Base-by-base conservation (phyloP, 257 asterid species). In the Ajuga chamaepitys region DNA sequence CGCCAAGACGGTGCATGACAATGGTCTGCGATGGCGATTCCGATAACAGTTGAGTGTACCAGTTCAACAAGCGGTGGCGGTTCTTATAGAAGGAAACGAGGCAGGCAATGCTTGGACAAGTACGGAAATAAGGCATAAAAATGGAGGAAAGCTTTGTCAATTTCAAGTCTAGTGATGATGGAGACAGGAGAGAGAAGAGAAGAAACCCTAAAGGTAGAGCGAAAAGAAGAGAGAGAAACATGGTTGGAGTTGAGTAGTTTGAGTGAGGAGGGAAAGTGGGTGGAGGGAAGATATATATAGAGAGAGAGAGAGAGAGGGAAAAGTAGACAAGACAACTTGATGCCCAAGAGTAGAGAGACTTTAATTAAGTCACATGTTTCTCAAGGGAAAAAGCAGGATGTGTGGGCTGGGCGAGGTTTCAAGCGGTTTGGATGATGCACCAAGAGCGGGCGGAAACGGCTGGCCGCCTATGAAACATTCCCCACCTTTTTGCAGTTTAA, bases 1-100 rank as follows among this genome's bases (percentile, higher is more conserved):
- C 84, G 4, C 91, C 86, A 9, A 83, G 70, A 51, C 86, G 83
- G 79, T 77, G 83, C 50, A 86, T 66, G 10, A 78, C 75, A 50
- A 82, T 82, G 16, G 95, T 84, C 70, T 77, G 85, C 2, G 81
- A 63, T 1, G 25, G 38, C 0, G 95, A 87, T 0, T 38, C 14
- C 4, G 84, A 57, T 8, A 89, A 17, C 10, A 89, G 82, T 2
- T 83, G 70, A 0, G 91, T 87, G 77, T 89, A 88, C 95, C 97
- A 89, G 6, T 42, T 70, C 7, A 87, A 17, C 25, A 87, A 14
- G 10, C 86, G 81, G 71, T 64, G 83, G 8, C 91, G 85, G 48
- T 89, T 89, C 34, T 80, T 68, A 77, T 83, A 87, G 80, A 85
- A 89, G 0, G 85, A 74, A 6, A 81, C 17, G 41, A 85, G 87